A percentile compares a stretch with the other conserved stretches of the same genome.
Evolutionary conservation across 257 asterid genomes (phyloP).

Genomic region (Solanum chaucha): DNA sequence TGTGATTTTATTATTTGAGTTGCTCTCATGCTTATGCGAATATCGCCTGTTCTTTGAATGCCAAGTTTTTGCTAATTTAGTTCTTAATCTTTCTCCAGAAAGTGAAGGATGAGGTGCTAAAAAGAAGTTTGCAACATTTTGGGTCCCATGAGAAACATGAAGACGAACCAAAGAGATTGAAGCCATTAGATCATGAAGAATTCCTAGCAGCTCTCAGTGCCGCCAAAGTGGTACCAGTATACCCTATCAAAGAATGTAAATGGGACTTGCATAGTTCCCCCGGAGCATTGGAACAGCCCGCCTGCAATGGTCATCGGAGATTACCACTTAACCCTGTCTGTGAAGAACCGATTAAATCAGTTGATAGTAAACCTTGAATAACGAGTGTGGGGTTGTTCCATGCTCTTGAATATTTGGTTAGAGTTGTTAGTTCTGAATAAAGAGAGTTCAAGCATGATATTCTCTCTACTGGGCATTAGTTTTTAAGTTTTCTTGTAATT

Average conservation of each 20-base stretch:
- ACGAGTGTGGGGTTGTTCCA: background rate
- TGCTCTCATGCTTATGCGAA: background rate
- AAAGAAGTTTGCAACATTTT: constrained; percentile 20
- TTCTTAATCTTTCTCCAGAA: constrained; percentile 29
- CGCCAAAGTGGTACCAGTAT: constrained; percentile 19
- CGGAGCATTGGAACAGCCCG: constrained; percentile 4
- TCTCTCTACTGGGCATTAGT: background rate
- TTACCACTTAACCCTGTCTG: constrained; percentile 16
- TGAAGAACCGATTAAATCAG: constrained; percentile 36
- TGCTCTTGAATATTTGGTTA: background rate
- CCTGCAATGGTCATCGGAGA: constrained; percentile 20
- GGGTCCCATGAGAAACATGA: constrained; percentile 17
- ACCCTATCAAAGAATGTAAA: constrained; percentile 26
- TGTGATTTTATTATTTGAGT: background rate
- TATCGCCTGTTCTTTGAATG: background rate
- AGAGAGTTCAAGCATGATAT: background rate
- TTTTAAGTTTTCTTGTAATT: background rate
- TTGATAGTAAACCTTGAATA: constrained; percentile 17
- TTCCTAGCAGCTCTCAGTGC: constrained; percentile 41
- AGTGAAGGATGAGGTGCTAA: constrained; percentile 55
- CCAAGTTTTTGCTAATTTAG: background rate
- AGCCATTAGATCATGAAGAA: constrained; percentile 49
- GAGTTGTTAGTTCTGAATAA: background rate
- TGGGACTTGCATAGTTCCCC: constrained; percentile 27
- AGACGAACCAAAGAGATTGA: constrained; percentile 23